Conservation (phyloP, 129 eudicot genomes). For the Arctium minus region DNA sequence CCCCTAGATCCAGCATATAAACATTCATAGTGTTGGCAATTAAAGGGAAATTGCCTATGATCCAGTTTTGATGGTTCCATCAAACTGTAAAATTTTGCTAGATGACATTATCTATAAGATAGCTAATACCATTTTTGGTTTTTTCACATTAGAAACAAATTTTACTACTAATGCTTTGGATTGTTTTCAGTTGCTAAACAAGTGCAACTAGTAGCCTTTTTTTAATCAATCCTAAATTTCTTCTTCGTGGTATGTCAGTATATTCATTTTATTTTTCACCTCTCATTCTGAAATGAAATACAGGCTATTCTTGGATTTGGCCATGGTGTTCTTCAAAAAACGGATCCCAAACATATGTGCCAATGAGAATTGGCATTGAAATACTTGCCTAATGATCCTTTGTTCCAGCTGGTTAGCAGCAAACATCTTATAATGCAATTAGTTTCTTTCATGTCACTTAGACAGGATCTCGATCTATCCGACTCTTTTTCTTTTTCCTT, state of each 20-base stretch:
- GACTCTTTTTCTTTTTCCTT: not conserved
- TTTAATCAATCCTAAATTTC: not conserved
- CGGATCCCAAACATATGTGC: slow-evolving; percentile 94
- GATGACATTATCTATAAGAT: no score
- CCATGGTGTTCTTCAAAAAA: slow-evolving; percentile 88
- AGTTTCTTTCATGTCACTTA: not conserved
- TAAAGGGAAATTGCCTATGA: no score
- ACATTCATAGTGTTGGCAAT: no score
- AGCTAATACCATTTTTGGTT: no score
- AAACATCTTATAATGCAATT: slow-evolving; percentile 9
- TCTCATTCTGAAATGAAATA: not conserved
- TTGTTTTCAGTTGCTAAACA: not conserved
- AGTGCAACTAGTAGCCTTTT: not conserved
- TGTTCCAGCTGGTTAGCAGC: slow-evolving; percentile 64
- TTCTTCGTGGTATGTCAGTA: not conserved
- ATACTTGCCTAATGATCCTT: slow-evolving; percentile 88
- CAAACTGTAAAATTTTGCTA: no score
- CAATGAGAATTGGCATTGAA: slow-evolving; percentile 94
- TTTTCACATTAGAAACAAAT: no score
- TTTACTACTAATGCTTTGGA: not conserved
- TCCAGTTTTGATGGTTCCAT: no score
- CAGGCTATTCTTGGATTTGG: slow-evolving; percentile 99
- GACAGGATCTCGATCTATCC: not conserved
- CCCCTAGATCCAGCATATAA: no score
- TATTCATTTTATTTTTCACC: not conserved